Evolutionary conservation across 1,139 yeast species (phyloP), one percentile per base, ranked within the genome.

Genomic region (Candida frijolesensis): DNA sequence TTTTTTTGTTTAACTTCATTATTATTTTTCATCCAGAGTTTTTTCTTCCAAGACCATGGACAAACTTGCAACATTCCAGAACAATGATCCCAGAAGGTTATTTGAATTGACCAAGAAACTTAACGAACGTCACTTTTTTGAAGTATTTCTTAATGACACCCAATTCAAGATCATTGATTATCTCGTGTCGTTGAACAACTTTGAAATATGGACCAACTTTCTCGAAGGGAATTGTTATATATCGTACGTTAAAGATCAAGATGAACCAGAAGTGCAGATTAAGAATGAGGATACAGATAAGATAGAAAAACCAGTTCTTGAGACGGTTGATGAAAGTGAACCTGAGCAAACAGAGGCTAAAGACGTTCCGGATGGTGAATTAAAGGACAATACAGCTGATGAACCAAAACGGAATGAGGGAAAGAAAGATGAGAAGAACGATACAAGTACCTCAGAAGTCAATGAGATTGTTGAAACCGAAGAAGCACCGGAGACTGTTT

Each of bases 141-240:
- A 80, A 54, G 71, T 80, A 33, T 84, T 83, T 59, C 68, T 87
- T 50, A 83, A 84, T 42, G 81, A 83, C n/a, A 82, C 78, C 54
- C 92, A 86, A 63, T 74, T 74, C 57, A 75, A 80, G 53, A 76
- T 86, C 3, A 64, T 87, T 39, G 72, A 75, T 45, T 67, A 74
- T 51, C 67, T 86, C 40, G 52, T 72, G 49, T 54, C 61, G 44
- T 60, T 63, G 52, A 56, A 65, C 51, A 65, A 71, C 54, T 56
- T 61, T 22, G 69, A 66, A 30, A 57, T 83, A 12, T 84, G 88
- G 89, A 63, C 66, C 42, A 73, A 78, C 33, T 78, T 84, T 54
- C 67, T 84, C 48, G 80, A 78, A 39, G 87, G 87, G 12, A 79
- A 78, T 49, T 68, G 83, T 46, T 61, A 57, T 12, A 61, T 83